Conservation (phyloP, 1,284 basidiomycete genomes). For the Microbotryomycetes sp. region DNA sequence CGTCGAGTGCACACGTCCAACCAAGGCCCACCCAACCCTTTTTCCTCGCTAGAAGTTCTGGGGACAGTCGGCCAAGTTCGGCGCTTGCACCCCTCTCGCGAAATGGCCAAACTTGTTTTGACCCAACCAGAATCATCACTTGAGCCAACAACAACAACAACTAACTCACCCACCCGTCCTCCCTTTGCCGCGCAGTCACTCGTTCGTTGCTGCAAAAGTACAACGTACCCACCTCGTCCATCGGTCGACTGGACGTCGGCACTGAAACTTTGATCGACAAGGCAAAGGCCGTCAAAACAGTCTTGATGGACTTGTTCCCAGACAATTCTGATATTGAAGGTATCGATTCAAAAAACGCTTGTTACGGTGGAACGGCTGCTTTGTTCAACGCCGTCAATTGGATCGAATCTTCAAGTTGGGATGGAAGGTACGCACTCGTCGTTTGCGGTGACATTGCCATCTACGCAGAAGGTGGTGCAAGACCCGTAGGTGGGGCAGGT, state of each 20-base stretch:
- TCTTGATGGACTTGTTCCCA: constrained; percentile 96
- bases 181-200: constrained; percentile 38
- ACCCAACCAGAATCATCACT: not conserved
- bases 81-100: not conserved
- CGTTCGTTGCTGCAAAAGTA: constrained; percentile 84
- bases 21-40: not conserved
- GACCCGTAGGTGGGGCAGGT: constrained; percentile 95
- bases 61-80: not conserved
- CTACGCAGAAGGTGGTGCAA: constrained; percentile 90
- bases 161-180: not conserved
- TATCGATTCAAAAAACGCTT: constrained; percentile 98
- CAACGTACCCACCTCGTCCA: constrained; percentile 90
- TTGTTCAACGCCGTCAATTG: constrained; percentile 92
- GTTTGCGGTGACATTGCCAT: constrained; percentile 97
- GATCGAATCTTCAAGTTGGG: constrained; percentile 96
- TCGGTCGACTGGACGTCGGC: constrained; percentile 95
- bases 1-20: too few relatives aligned
- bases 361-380: constrained; percentile 96
- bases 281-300: constrained; percentile 97
- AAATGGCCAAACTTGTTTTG: not conserved
- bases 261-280: constrained; percentile 99
- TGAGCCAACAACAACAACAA: not conserved
- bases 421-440: constrained; percentile 95
- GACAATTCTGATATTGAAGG: constrained; percentile 98
- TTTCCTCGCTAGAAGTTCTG: not conserved